Evolutionary conservation across 441 rosid species (phyloP).

Genomic region (Brassica hybrid): DNA sequence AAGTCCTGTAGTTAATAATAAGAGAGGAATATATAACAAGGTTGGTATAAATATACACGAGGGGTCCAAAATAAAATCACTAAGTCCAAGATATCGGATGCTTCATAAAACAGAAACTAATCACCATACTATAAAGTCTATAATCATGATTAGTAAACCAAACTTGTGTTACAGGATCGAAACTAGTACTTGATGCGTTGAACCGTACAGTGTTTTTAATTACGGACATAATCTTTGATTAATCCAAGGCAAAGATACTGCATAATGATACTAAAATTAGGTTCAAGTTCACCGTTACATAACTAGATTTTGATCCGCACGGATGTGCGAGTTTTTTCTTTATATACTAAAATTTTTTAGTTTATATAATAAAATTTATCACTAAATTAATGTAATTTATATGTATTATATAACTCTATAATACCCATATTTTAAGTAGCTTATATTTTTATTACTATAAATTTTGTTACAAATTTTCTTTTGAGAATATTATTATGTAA

Average conservation of each 20-base stretch:
- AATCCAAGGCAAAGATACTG: constrained; percentile 43
- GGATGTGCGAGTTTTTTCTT: too few relatives aligned
- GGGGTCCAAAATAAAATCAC: constrained; percentile 20
- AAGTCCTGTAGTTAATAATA: not conserved
- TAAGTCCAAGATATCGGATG: constrained; percentile 40
- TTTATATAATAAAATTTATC: too few relatives aligned
- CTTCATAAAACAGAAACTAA: constrained; percentile 38
- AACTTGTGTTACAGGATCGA: constrained; percentile 17
- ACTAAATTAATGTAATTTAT: too few relatives aligned
- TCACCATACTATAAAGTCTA: constrained; percentile 23
- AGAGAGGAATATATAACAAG: not conserved
- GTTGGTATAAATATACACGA: not conserved
- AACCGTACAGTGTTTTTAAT: constrained; percentile 37
- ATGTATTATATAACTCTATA: too few relatives aligned
- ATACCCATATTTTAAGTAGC: too few relatives aligned
- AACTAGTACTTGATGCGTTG: constrained; percentile 43
- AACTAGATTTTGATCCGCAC: too few relatives aligned
- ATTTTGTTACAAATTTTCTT: too few relatives aligned
- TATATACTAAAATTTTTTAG: too few relatives aligned
- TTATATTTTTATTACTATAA: too few relatives aligned
- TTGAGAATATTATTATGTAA: too few relatives aligned
- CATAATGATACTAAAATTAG: constrained; percentile 14
- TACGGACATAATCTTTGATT: constrained; percentile 41
- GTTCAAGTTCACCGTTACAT: constrained; percentile 37
- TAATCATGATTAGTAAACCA: constrained; percentile 38